These are phyloP conservation scores for Silene noctiflora DNA, from an alignment of 179 eudicot species.

Conservation along the genomic window DNA sequence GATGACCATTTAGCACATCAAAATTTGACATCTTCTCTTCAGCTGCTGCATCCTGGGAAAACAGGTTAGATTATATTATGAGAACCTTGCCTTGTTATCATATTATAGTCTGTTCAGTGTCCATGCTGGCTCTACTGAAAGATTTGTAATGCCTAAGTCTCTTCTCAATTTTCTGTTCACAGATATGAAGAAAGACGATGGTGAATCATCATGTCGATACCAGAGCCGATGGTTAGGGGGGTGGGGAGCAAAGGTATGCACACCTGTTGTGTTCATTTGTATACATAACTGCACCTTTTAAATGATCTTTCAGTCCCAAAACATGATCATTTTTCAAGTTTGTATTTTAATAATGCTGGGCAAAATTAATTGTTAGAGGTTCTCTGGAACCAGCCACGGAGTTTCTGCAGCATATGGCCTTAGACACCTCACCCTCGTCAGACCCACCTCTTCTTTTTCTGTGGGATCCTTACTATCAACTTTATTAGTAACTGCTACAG, in stretches of 20 bases:
- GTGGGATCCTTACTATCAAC: neutral
- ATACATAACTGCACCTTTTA: neutral
- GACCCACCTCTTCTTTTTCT: neutral
- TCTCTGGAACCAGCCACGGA: neutral
- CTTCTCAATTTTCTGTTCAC: slow-evolving; percentile 21
- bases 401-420: neutral
- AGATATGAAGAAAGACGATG: slow-evolving; percentile 34
- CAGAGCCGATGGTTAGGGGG: slow-evolving; percentile 90
- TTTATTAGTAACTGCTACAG: neutral
- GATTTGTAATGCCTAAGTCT: slow-evolving; percentile 20
- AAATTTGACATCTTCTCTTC: slow-evolving; percentile 14
- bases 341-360: neutral
- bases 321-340: neutral
- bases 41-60: slow-evolving; percentile 13
- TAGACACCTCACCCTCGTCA: slow-evolving; percentile 1
- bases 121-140: slow-evolving; percentile 5
- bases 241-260: slow-evolving; percentile 61
- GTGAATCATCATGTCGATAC: slow-evolving; percentile 37
- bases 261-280: slow-evolving; percentile 1
- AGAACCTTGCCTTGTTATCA: slow-evolving; percentile 3
- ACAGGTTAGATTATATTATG: neutral
- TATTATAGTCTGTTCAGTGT: slow-evolving; percentile 13
- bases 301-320: slow-evolving; percentile 2
- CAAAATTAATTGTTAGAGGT: neutral
- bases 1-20: slow-evolving; percentile 1